Conservation (phyloP, 768 basidiomycete species). For the Lanmaoa pseudosensibilis region DNA sequence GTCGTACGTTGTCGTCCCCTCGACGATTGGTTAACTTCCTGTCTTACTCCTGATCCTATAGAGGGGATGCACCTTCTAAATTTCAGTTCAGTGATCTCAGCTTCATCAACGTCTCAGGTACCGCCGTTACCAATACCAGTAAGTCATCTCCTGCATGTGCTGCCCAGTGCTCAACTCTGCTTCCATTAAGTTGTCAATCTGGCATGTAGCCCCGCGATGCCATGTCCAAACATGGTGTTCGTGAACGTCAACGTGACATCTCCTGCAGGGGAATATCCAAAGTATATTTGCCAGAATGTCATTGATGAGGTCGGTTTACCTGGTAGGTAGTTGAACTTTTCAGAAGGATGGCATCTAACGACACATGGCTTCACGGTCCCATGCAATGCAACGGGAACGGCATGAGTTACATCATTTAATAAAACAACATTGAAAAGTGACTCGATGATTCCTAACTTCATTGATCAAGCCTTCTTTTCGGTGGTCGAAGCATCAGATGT, state of each 20-base stretch:
- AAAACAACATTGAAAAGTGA: not conserved
- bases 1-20: conserved; percentile 13
- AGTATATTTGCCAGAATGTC: conserved; percentile 21
- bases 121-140: conserved; percentile 38
- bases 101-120: conserved; percentile 50
- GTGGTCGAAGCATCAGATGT: not conserved
- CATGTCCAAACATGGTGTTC: conserved; percentile 48
- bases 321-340: conserved; percentile 8
- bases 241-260: too few species aligned
- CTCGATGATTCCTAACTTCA: not conserved
- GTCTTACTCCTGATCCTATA: conserved; percentile 45
- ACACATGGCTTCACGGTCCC: not conserved
- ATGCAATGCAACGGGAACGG: not conserved
- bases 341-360: not conserved
- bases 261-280: conserved; percentile 31
- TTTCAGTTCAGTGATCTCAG: conserved; percentile 44
- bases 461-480: not conserved
- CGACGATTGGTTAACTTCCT: conserved; percentile 38
- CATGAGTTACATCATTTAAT: not conserved
- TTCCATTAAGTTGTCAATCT: conserved; percentile 26
- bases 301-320: conserved; percentile 34
- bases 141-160: not conserved
- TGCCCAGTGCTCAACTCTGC: not conserved
- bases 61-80: conserved; percentile 50
- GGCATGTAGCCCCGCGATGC: conserved; percentile 47